These are phyloP conservation scores for Celoporthe dispersa DNA, from an alignment of 2,329 filamentous ascomycete species.

Conservation along the genomic window DNA sequence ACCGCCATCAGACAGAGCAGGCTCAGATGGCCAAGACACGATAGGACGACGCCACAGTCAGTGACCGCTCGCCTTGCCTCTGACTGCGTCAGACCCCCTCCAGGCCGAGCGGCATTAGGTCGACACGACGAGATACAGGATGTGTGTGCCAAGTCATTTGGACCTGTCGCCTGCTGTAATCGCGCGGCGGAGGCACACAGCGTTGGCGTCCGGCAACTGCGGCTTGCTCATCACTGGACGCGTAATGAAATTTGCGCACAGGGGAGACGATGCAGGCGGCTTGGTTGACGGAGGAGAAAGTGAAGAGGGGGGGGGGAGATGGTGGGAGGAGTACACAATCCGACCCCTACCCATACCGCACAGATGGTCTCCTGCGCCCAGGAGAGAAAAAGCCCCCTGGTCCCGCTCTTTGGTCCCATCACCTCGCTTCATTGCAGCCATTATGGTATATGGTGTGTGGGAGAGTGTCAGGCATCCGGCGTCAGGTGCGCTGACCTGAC, in stretches of 20 bases:
- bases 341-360: conserved; percentile 5
- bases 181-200: conserved; percentile 6
- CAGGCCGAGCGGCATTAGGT: conserved; percentile 15
- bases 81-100: background rate
- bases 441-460: conserved; percentile 14
- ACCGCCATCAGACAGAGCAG: background rate
- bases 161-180: conserved; percentile 5
- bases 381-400: conserved; percentile 5
- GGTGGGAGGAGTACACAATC: conserved; percentile 1
- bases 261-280: conserved; percentile 19
- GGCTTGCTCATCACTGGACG: conserved; percentile 16
- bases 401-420: conserved; percentile 6
- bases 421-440: conserved; percentile 1
- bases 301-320: background rate
- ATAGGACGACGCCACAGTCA: conserved; percentile 3
- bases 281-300: background rate
- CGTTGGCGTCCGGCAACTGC: conserved; percentile 17
- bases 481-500: conserved; percentile 28
- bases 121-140: conserved; percentile 8
- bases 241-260: conserved; percentile 25
- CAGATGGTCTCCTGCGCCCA: conserved; percentile 12
- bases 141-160: conserved; percentile 23
- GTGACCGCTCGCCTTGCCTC: conserved; percentile 1
- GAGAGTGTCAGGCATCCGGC: conserved; percentile 3
- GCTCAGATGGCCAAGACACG: no score